Conservation (phyloP, 352 stramenopile genomes). For the Globisporangium alternatum region DNA sequence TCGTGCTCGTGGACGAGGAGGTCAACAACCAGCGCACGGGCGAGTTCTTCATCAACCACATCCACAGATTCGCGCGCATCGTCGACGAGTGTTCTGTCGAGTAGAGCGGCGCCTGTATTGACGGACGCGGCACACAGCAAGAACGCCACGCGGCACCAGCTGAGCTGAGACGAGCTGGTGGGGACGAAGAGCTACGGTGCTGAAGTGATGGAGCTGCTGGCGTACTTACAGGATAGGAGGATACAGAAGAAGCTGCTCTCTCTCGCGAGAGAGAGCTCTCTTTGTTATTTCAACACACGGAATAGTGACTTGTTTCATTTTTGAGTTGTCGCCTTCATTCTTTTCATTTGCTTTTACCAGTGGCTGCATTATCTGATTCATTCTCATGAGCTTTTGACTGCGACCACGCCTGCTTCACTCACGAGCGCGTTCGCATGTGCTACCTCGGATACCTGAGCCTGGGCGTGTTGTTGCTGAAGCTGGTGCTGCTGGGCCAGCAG, state of each 20-base stretch:
- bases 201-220: background rate
- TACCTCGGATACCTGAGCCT: background rate
- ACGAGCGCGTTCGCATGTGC: background rate
- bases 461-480: background rate
- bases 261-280: conserved; percentile 3
- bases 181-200: background rate
- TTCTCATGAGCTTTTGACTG: conserved; percentile 17
- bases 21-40: conserved; percentile 82
- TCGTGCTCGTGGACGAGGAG: conserved; percentile 85
- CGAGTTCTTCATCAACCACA: conserved; percentile 90
- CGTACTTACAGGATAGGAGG: conserved; percentile 17
- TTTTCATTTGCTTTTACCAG: background rate
- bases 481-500: conserved; percentile 10
- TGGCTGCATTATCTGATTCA: background rate
- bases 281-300: conserved; percentile 18
- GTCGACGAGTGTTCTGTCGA: conserved; percentile 75
- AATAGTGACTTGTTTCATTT: conserved; percentile 19
- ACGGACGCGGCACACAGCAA: background rate
- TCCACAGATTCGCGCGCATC: conserved; percentile 84
- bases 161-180: background rate
- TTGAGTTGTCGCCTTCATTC: conserved; percentile 4
- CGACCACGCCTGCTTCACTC: conserved; percentile 3
- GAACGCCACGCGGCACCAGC: background rate
- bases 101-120: conserved; percentile 19
- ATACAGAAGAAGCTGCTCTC: conserved; percentile 16